A percentile compares a stretch with the other conserved stretches of the same genome.
Evolutionary conservation across 192 early-diverging fungal species (phyloP).

Genomic region (Pilaira anomala): DNA sequence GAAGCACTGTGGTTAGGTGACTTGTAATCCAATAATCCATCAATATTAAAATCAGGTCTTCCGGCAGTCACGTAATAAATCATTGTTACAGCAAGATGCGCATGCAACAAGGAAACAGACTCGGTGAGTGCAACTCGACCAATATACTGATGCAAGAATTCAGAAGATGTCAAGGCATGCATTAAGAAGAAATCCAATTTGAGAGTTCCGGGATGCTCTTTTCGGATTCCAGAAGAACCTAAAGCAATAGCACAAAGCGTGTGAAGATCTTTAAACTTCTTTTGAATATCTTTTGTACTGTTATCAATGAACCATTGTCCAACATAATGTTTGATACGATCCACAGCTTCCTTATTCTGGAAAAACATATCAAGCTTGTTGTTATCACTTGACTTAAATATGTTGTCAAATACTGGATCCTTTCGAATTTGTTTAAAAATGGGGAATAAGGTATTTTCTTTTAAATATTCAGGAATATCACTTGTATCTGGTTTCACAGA

Average conservation of each 20-base stretch:
- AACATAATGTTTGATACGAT: slow-evolving; percentile 34
- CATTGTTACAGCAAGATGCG: slow-evolving; percentile 34
- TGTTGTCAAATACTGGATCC: slow-evolving; percentile 28
- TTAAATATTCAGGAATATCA: not conserved
- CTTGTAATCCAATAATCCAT: slow-evolving; percentile 30
- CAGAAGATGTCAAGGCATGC: slow-evolving; percentile 53
- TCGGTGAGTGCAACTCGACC: slow-evolving; percentile 39
- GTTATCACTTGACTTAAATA: slow-evolving; percentile 8
- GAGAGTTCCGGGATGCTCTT: slow-evolving; percentile 25
- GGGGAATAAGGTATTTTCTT: slow-evolving; percentile 28
- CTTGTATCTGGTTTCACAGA: not conserved
- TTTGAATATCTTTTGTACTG: slow-evolving; percentile 32
- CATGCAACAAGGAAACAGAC: slow-evolving; percentile 40
- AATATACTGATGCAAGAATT: slow-evolving; percentile 46
- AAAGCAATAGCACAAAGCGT: slow-evolving; percentile 33
- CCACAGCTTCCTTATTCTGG: slow-evolving; percentile 1
- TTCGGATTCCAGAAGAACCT: slow-evolving; percentile 34
- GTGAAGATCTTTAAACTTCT: slow-evolving; percentile 41
- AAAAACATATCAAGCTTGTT: not conserved
- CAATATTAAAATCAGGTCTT: slow-evolving; percentile 38
- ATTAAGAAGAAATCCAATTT: slow-evolving; percentile 47
- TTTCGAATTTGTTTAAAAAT: slow-evolving; percentile 35
- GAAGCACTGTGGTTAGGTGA: not conserved
- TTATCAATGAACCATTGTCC: slow-evolving; percentile 40
- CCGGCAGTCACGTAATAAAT: slow-evolving; percentile 39